Base-by-base conservation (phyloP, 805 yeast species). In the Metschnikowia lochheadii region DNA sequence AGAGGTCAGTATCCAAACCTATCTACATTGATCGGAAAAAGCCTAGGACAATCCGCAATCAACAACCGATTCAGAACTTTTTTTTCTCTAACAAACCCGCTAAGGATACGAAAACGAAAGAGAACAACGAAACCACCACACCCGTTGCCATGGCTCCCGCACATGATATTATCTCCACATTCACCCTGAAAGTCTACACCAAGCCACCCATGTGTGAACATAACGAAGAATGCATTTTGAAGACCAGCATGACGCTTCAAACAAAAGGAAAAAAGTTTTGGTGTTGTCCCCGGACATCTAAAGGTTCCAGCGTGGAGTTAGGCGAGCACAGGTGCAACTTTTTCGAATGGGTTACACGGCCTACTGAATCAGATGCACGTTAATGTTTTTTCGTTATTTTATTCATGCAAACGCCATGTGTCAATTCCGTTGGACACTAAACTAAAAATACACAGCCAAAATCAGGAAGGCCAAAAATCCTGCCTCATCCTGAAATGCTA, bases 261-360 rank as follows among this genome's bases (percentile, higher is more conserved):
- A 57, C 64, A 14, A 63, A 61, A 49, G 72, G 72, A 5, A 61
- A 55, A 35, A 66, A 62, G 48, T 68, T 65, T 43, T 68, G 72
- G 72, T 65, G 68, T 40, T 68, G 72, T 51, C 49, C 56, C 6
- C 37, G 60, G 18, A 39, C 6, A 8, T 46, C 59, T 17, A 53
- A 49, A 34, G 59, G 59, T 1, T 44, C 52, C 34, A 36, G 55
- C 14, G 39, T 41, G 4, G 60, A 53, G 36, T 44, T 55, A 2
- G 62, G 59, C 2, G 55, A 55, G 10, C 56, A 53, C 33, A 45
- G 59, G 8, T 56, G 60, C 36, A 51, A 56, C 31, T 56, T 48
- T 33, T 56, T 58, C 26, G 55, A 56, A n/a, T 58, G 60, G 60
- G 55, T 59, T 1, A 49, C 36, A 34, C 49, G 50, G 26, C 50